These are phyloP conservation scores for Trichosporon inkin DNA, from an alignment of 1,284 basidiomycete genomes.

Conservation along the genomic window DNA sequence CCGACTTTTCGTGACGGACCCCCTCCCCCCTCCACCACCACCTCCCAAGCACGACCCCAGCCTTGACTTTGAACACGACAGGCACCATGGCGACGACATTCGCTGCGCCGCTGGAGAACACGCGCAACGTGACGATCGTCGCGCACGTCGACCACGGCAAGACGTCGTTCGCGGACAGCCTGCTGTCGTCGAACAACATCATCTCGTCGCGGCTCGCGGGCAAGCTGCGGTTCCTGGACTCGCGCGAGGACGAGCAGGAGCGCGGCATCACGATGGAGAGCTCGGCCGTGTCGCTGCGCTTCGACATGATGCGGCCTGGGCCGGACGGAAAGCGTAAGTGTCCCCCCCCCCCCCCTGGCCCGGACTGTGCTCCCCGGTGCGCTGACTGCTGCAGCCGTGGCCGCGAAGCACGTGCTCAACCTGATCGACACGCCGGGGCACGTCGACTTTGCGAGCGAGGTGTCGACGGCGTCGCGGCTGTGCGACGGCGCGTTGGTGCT, in stretches of 20 bases:
- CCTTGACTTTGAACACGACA: no score
- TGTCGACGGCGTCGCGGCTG: constrained; percentile 86
- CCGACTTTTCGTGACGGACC: no score
- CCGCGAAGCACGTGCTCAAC: constrained; percentile 56
- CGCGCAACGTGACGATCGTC: constrained; percentile 50
- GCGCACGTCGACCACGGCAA: constrained; percentile 68
- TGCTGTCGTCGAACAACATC: constrained; percentile 96
- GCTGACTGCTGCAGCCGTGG: constrained; percentile 22
- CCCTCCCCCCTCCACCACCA: no score
- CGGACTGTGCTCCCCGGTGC: no score
- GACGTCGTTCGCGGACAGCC: constrained; percentile 89
- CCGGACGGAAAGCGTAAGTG: constrained; percentile 32
- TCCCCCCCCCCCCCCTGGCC: no score
- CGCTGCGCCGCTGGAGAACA: constrained; percentile 47
- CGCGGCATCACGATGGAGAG: constrained; percentile 99
- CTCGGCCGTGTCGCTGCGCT: constrained; percentile 80
- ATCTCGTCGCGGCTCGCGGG: constrained; percentile 93
- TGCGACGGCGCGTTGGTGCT: constrained; percentile 94
- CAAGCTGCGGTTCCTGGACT: constrained; percentile 93
- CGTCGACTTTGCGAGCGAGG: constrained; percentile 96
- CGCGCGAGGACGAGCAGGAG: constrained; percentile 94
- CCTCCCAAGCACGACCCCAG: no score
- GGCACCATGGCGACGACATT: constrained; percentile 21
- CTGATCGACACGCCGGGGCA: constrained; percentile 99
- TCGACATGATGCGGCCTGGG: constrained; percentile 62